These are phyloP conservation scores for Pichia sp. DNA, from an alignment of 1,139 yeast genomes.

Conservation along the genomic window DNA sequence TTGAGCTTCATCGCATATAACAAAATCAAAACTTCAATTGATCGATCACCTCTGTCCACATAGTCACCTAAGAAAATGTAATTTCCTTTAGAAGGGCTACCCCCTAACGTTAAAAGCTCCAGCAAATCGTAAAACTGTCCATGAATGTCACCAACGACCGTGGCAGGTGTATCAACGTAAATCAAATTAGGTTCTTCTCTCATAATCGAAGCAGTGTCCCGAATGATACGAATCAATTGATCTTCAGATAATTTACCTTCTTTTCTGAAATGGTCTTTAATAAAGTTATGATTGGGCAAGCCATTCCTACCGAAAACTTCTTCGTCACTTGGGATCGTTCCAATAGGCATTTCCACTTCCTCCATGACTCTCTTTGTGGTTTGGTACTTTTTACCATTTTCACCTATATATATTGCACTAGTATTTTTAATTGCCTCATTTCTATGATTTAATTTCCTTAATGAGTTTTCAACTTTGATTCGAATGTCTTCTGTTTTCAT, in stretches of 20 bases:
- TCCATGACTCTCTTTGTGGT: constrained; percentile 63
- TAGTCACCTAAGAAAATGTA: constrained; percentile 93
- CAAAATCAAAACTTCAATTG: constrained; percentile 84
- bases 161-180: constrained; percentile 82
- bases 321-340: constrained; percentile 54
- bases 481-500: too few species aligned
- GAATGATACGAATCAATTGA: constrained; percentile 63
- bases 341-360: constrained; percentile 61
- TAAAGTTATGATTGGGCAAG: constrained; percentile 63
- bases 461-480: constrained; percentile 56
- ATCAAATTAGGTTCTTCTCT: constrained; percentile 70
- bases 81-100: constrained; percentile 69
- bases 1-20: constrained; percentile 73
- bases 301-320: constrained; percentile 56
- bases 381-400: constrained; percentile 55
- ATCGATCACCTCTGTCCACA: constrained; percentile 97
- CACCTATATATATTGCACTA: constrained; percentile 36
- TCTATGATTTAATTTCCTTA: constrained; percentile 57
- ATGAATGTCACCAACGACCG: constrained; percentile 94
- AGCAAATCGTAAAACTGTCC: constrained; percentile 91
- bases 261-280: constrained; percentile 63
- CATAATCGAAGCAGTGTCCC: constrained; percentile 54
- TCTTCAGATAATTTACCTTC: constrained; percentile 75
- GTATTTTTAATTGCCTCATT: neutral
- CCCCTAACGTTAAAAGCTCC: constrained; percentile 91